Evolutionary conservation across 75 land plant genomes (phyloP).

Genomic region (Adiantum capillusveneris): DNA sequence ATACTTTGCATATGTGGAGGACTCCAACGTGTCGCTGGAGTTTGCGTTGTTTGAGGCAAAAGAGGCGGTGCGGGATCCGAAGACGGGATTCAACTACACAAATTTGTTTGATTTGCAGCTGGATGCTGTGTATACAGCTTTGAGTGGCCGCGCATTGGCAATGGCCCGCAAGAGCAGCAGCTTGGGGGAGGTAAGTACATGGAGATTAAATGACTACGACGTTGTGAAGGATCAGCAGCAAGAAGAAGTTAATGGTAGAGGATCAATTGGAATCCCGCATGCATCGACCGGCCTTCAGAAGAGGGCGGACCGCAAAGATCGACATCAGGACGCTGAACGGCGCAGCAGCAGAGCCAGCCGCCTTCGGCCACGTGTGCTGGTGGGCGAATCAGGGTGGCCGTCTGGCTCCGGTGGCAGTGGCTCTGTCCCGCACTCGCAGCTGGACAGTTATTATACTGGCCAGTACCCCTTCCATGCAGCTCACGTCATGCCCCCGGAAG

Average conservation of each 20-base stretch:
- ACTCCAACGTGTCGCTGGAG: conserved; percentile 13
- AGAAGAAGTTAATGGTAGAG: no score
- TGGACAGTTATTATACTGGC: no score
- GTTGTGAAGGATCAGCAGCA: no score
- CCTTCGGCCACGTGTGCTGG: not conserved
- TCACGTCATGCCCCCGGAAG: no score
- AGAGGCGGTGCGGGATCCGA: conserved; percentile 7
- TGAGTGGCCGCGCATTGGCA: not conserved
- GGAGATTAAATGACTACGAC: no score
- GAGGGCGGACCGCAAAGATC: no score
- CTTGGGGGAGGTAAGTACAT: not conserved
- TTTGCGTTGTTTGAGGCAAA: conserved; percentile 14
- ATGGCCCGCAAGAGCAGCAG: not conserved
- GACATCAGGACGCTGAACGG: no score
- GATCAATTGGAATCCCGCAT: no score
- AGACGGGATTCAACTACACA: conserved; percentile 16
- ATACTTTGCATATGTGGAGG: conserved; percentile 20
- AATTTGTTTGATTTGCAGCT: conserved; percentile 26
- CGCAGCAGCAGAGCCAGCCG: no score
- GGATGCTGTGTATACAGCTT: conserved; percentile 25
- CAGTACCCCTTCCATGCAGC: no score
- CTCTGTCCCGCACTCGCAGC: no score
- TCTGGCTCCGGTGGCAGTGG: not conserved
- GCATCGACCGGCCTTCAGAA: no score
- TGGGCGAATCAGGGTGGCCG: not conserved